Base-by-base conservation (phyloP, 768 basidiomycete species). In the Lactarius hatsudake region DNA sequence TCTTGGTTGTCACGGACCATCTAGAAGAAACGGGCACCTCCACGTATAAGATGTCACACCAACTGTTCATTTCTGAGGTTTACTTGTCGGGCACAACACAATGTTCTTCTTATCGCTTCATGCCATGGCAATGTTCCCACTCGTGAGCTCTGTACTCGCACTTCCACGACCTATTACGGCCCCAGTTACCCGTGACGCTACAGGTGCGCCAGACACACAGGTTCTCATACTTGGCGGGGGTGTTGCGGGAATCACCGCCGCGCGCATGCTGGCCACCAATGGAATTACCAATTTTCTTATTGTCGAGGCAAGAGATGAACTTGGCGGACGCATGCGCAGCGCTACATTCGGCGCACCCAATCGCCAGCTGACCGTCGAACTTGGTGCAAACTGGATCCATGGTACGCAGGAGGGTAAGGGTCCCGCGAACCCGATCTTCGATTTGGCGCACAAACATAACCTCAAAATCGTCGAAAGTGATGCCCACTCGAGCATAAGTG, bases 151-250 rank as follows among this genome's bases (percentile, higher is more conserved):
- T 13, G 48, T 23, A 51, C 23, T 51, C 48, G 48, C 48, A 3
- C 13, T 51, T 23, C 48, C 48, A 2, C 48, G 23, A 51, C 23
- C n/a, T 23, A 12, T 51, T 26, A 23, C 23, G 5, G 12, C 48
- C 13, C 48, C 23, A 23, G n/a, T 26, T 23, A 2, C 23, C 23
- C n/a, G 48, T 7, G 32, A 7, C 6, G 6, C 32, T 32, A 32
- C n/a, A 23, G 48, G 32, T 32, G 48, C 12, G 15, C 34, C 18
- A 34, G 63, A 72, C 40, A 70, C 72, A 2, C 78, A 72, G 1
- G 81, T 86, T 4, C 79, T 87, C 23, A 83, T 88, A 66, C 79
- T 88, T n/a, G 87, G 87, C 6, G 87, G 84, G 32, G 87, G 87
- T 5, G 82, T 87, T 43, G 74, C 87, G 0, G 87, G 87, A 5